Base-by-base conservation (phyloP, 2,329 filamentous ascomycete genomes). In the Myriosclerotinia scirpicola region DNA sequence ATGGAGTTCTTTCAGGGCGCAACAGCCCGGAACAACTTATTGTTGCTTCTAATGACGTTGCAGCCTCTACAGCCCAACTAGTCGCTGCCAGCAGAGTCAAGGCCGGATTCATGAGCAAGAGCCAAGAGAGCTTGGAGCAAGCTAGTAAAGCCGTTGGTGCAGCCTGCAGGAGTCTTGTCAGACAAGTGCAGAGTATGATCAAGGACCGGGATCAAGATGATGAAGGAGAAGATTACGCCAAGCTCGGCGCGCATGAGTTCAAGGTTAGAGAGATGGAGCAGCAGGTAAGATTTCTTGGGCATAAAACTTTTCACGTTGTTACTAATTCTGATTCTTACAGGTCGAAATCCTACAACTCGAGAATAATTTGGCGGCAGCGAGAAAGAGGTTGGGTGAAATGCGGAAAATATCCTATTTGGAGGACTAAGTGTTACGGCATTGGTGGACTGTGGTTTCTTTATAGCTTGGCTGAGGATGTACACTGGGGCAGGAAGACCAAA, bases 191-290 rank as follows among this genome's bases (percentile, higher is more conserved):
- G 81, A 87, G 84, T 73, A 94, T 99, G 81, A 98, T 99, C 78
- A 90, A 91, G 77, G 90, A 96, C 79, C 88, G 92, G 75, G 88
- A 91, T 77, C 84, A 86, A 69, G 92, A 92, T 54, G 92, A 94
- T 46, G 93, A 97, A 65, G 83, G 85, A 61, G 87, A 96, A 30
- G 95, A 99, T 78, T 99, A 98, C 79, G 83, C 85, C 54, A 91
- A 93, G 81, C 82, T 99, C 56, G 93, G 91, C 69, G 88, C 90
- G 42, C 94, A 97, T 79, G 95, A 99, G 81, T 98, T 99, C 84
- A 99, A 99, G 85, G 93, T 97, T 62, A 86, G 90, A 74, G 93
- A 99, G 81, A 99, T 99, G 95, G 95, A 99, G 81, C 95, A 99
- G 77, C 95, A 99, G 91, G 93, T 97, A 84, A 74, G 85, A 84